These are phyloP conservation scores for Cardamine occulta DNA, from an alignment of 345 rosid species.

Conservation along the genomic window DNA sequence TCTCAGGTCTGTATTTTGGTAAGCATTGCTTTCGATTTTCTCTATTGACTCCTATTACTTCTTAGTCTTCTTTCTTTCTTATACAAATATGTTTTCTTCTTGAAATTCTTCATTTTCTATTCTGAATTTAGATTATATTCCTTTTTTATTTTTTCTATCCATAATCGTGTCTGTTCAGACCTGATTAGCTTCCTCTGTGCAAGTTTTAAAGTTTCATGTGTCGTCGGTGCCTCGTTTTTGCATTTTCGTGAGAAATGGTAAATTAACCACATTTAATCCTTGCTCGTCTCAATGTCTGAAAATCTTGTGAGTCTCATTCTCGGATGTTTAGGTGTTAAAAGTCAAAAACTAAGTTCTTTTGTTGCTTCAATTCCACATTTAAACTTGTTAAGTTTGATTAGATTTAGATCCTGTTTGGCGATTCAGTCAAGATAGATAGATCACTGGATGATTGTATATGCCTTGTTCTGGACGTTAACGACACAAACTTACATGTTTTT, in stretches of 20 bases:
- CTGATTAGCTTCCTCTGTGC: constrained; percentile 18
- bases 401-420: no score
- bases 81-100: not conserved
- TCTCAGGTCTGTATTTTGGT: constrained; percentile 25
- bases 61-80: not conserved
- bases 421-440: constrained; percentile 8
- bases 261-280: not conserved
- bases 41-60: not conserved
- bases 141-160: not conserved
- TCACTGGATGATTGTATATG: constrained; percentile 14
- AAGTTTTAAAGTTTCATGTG: constrained; percentile 14
- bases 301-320: not conserved
- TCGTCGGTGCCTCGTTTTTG: constrained; percentile 21
- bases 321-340: not conserved
- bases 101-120: not conserved
- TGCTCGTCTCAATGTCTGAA: not conserved
- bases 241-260: no score
- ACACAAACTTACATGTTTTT: not conserved
- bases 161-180: not conserved
- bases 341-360: constrained; percentile 1
- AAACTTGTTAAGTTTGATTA: not conserved
- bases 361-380: not conserved
- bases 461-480: constrained; percentile 29
- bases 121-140: not conserved
- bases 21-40: not conserved